Evolutionary conservation across 768 basidiomycete species (phyloP).

Genomic region (Lanmaoa rubissima): DNA sequence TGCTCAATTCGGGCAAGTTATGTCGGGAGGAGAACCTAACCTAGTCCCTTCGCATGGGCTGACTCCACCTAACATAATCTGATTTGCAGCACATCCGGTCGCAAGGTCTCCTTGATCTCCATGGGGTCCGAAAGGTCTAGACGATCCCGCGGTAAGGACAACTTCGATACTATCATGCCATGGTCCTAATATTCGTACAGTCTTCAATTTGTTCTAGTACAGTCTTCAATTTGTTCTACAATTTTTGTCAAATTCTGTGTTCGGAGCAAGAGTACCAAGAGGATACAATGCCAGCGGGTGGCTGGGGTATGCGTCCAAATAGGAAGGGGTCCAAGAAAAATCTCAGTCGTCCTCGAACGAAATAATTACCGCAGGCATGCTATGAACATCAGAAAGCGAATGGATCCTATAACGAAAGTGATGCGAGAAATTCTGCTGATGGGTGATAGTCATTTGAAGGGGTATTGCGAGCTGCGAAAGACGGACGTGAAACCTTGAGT

Average conservation of each 20-base stretch:
- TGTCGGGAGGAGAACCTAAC: neutral
- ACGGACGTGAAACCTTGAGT: neutral
- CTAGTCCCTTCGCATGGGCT: too few species aligned
- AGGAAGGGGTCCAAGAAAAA: neutral
- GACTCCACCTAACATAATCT: neutral
- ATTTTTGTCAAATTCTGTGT: neutral
- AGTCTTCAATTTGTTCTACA: neutral
- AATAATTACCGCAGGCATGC: neutral
- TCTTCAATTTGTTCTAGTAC: neutral
- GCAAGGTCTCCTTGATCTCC: too few species aligned
- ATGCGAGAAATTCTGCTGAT: neutral
- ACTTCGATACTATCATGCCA: neutral
- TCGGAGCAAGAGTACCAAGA: neutral
- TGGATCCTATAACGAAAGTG: neutral
- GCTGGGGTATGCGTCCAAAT: neutral
- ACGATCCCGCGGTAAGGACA: neutral
- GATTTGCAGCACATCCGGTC: neutral
- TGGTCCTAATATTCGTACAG: conserved; percentile 1
- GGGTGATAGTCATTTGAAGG: neutral
- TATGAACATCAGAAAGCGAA: neutral
- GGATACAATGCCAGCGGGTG: neutral
- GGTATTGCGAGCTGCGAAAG: neutral
- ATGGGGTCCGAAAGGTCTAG: neutral
- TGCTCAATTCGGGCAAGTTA: neutral
- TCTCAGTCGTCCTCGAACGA: neutral